Conservation (phyloP, 306 rosid genomes). For the Lupinus albus region DNA sequence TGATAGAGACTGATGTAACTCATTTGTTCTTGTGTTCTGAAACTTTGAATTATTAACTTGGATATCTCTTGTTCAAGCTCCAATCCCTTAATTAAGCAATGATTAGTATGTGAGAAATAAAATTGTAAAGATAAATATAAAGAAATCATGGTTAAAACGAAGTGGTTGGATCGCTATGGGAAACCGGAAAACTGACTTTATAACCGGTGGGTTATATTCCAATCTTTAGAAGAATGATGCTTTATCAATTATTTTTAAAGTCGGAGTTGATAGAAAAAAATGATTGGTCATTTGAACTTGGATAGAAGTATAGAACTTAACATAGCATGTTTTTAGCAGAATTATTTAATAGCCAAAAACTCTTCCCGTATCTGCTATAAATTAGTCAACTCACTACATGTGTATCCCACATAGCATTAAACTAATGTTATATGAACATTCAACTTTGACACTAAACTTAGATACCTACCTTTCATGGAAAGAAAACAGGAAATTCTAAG, state of each 20-base stretch:
- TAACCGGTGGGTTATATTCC: constrained; percentile 28
- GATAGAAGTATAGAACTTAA: background rate
- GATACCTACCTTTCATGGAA: no score
- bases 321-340: background rate
- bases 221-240: constrained; percentile 16
- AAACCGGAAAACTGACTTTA: constrained; percentile 22
- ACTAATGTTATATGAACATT: no score
- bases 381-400: no score
- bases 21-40: background rate
- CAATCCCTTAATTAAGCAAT: background rate
- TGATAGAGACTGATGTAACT: no score
- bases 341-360: no score
- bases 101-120: background rate
- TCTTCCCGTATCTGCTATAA: no score
- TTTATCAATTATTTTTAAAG: constrained; percentile 26
- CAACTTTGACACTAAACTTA: no score
- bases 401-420: no score
- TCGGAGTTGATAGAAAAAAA: background rate
- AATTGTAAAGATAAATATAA: background rate
- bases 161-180: constrained; percentile 12
- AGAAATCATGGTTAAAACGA: background rate
- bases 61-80: constrained; percentile 9
- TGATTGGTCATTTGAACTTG: background rate
- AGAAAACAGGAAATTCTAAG: no score
- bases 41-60: constrained; percentile 3